Evolutionary conservation across 371 early-diverging fungal species (phyloP).

Genomic region (Coemansia sp.): DNA sequence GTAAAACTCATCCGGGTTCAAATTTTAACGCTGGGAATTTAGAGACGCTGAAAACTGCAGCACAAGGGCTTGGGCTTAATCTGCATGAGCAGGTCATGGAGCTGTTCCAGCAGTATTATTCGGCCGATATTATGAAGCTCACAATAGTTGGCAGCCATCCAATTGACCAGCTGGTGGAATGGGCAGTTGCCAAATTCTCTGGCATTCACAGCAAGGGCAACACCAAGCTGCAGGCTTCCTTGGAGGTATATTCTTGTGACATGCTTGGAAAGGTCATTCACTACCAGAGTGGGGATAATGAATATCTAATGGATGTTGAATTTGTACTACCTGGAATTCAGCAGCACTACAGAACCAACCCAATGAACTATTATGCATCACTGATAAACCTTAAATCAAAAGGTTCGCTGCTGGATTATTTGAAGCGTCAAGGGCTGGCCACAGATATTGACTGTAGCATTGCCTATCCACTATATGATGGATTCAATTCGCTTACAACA

Average conservation of each 20-base stretch:
- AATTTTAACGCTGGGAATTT: conserved; percentile 84
- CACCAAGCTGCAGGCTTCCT: conserved; percentile 54
- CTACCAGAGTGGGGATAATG: conserved; percentile 81
- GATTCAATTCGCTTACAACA: neutral
- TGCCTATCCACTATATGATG: neutral
- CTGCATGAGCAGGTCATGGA: conserved; percentile 77
- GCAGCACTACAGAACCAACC: neutral
- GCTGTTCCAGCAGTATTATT: conserved; percentile 86
- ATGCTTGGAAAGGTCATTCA: conserved; percentile 74
- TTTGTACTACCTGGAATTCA: conserved; percentile 77
- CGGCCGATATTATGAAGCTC: conserved; percentile 94
- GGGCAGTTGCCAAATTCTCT: conserved; percentile 82
- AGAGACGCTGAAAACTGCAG: conserved; percentile 72
- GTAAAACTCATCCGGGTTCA: conserved; percentile 76
- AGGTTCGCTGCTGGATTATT: neutral
- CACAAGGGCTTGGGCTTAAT: conserved; percentile 67
- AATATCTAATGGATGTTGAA: conserved; percentile 66
- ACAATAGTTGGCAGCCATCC: conserved; percentile 86
- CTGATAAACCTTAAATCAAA: neutral
- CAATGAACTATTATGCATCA: neutral
- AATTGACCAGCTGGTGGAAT: conserved; percentile 73
- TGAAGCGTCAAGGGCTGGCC: neutral
- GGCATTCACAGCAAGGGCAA: conserved; percentile 68
- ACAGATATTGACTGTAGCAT: neutral
- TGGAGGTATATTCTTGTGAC: conserved; percentile 21